These are phyloP conservation scores for Trichoderma virens DNA, from an alignment of 495 filamentous ascomycete genomes.

Conservation along the genomic window DNA sequence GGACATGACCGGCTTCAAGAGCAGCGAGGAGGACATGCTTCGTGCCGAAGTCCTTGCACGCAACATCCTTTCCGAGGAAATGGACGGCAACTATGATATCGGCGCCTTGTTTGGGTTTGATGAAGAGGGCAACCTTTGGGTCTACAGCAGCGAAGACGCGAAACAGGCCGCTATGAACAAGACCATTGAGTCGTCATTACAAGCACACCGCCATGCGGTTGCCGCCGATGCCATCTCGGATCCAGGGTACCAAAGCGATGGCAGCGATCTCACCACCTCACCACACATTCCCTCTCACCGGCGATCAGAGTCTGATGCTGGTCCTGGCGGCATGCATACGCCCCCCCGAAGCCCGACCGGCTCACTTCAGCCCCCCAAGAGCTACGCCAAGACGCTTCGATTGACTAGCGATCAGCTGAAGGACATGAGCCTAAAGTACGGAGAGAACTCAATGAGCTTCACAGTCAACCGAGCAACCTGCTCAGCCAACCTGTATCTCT, in stretches of 20 bases:
- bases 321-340: constrained; percentile 58
- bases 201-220: constrained; percentile 16
- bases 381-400: constrained; percentile 96
- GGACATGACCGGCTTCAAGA: constrained; percentile 96
- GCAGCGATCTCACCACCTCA: constrained; percentile 28
- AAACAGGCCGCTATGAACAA: constrained; percentile 62
- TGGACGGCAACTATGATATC: constrained; percentile 94
- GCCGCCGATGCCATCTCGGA: constrained; percentile 77
- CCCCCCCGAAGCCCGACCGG: constrained; percentile 69
- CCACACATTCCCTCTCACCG: constrained; percentile 33
- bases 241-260: constrained; percentile 87
- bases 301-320: constrained; percentile 61
- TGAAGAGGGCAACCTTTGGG: constrained; percentile 94
- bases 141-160: constrained; percentile 94
- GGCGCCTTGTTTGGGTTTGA: constrained; percentile 91
- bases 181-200: constrained; percentile 33
- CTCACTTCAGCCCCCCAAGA: constrained; percentile 52
- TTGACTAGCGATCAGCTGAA: constrained; percentile 94
- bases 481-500: constrained; percentile 84
- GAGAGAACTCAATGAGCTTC: constrained; percentile 88
- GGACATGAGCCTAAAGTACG: constrained; percentile 70
- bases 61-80: constrained; percentile 90
- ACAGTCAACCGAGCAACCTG: constrained; percentile 93
- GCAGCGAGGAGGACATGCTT: constrained; percentile 82
- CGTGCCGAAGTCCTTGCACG: constrained; percentile 87